Conservation (phyloP, 441 rosid species). For the Gossypium davidsonii region DNA sequence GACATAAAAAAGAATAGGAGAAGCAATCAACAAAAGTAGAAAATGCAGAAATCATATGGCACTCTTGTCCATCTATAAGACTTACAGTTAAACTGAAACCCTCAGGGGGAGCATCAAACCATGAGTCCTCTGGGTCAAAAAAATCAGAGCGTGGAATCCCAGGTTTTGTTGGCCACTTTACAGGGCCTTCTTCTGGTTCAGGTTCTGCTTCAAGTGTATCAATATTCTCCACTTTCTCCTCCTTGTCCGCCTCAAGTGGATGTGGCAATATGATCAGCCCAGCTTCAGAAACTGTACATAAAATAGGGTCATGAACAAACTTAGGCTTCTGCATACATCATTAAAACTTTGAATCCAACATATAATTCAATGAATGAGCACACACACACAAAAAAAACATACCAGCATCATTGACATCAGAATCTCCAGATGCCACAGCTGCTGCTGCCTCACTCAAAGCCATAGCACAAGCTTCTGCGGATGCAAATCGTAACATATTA, state of each 20-base stretch:
- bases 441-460: conserved; percentile 79
- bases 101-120: conserved; percentile 80
- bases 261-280: conserved; percentile 61
- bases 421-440: conserved; percentile 60
- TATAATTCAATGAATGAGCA: neutral
- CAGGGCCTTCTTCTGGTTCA: conserved; percentile 36
- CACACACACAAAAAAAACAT: conserved; percentile 13
- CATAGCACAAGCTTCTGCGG: conserved; percentile 75
- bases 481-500: conserved; percentile 36
- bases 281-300: conserved; percentile 51
- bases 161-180: conserved; percentile 67
- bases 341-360: conserved; percentile 1
- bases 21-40: neutral
- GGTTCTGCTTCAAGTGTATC: conserved; percentile 19
- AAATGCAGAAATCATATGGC: neutral
- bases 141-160: conserved; percentile 46
- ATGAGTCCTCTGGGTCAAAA: conserved; percentile 74
- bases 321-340: neutral
- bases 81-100: conserved; percentile 74
- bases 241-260: conserved; percentile 34
- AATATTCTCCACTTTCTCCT: conserved; percentile 28
- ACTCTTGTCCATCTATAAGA: conserved; percentile 3
- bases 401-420: conserved; percentile 55
- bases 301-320: neutral
- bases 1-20: neutral